Base-by-base conservation (phyloP, 176 grass and related monocot species). In the Lolium rigidum region DNA sequence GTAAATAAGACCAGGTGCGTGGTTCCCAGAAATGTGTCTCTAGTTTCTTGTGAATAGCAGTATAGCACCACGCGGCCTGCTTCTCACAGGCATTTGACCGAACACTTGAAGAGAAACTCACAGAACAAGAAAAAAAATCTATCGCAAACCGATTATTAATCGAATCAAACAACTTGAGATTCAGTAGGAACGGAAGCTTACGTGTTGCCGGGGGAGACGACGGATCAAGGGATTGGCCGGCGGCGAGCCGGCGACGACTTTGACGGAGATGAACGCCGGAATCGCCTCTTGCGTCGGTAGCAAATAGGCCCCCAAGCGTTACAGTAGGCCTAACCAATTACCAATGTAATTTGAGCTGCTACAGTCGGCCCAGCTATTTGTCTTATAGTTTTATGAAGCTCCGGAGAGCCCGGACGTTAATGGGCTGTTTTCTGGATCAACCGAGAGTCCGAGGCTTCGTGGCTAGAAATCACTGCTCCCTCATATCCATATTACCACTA, bases 11-110 rank as follows among this genome's bases (percentile, higher is more conserved):
- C 10, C 2, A 52, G 31, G 48, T 21, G 22, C 1, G 20, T 11
- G 5, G 2, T 18, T 13, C 9, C 76, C 15, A 15, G 51, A 14
- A 67, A n/a, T 39, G n/a, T 22, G 15, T 9, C 28, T 25, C 20
- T 17, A 8, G 6, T 65, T 26, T 44, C 9, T 16, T 2, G 4
- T 7, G 9, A 25, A 55, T 56, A 28, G 61, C 11, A 72, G 5
- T 28, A 63, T 63, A 63, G 60, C 10, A 28, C 14, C 10, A 28
- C 14, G 31, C 6, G 0, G 0, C 10, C 11, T 7, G 14, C 5
- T 20, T 55, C 54, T 18, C 15, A 52, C 10, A n/a, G 28, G 65
- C 63, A 88, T 84, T 88, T 62, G 28, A 62, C 83, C 74, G 55
- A 84, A 62, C 81, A 84, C 1, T 16, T 79, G 25, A 47, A 10